Evolutionary conservation across 345 rosid genomes (phyloP).

Genomic region (Eucalyptus pauciflora): DNA sequence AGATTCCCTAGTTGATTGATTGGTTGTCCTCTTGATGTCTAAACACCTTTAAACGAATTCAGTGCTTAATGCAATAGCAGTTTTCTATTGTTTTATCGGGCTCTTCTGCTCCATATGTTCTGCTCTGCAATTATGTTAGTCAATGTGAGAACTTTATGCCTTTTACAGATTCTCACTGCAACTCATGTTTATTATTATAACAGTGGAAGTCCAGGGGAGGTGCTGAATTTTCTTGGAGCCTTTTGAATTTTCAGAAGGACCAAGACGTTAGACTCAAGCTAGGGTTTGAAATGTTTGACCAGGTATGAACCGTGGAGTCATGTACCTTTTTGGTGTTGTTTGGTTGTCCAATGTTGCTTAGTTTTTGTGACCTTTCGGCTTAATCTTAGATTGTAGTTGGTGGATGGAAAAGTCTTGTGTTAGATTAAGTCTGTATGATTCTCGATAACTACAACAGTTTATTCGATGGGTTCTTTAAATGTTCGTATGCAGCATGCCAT

Average conservation of each 20-base stretch:
- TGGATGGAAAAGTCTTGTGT: neutral
- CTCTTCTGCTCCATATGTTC: neutral
- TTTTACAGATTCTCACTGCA: neutral
- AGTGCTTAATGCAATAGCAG: neutral
- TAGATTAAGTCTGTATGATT: neutral
- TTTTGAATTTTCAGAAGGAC: constrained; percentile 59
- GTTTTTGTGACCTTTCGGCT: neutral
- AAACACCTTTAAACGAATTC: neutral
- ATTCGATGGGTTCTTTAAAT: neutral
- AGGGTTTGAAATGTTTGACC: constrained; percentile 63
- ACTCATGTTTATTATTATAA: neutral
- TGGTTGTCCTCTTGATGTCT: neutral
- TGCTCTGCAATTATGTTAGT: neutral
- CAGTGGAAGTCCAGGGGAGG: constrained; percentile 81
- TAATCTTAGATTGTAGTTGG: neutral
- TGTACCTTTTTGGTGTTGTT: neutral
- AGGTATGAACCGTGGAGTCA: constrained; percentile 26
- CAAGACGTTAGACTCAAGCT: constrained; percentile 78
- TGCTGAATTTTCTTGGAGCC: constrained; percentile 70
- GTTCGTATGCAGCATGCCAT: neutral
- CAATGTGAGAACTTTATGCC: neutral
- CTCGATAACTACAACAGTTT: neutral
- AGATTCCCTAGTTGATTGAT: neutral
- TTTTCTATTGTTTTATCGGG: neutral
- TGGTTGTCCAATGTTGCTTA: neutral